phyloP scores from a whole-genome alignment of 75 land plant species.

The Selaginella tamariscina region DNA sequence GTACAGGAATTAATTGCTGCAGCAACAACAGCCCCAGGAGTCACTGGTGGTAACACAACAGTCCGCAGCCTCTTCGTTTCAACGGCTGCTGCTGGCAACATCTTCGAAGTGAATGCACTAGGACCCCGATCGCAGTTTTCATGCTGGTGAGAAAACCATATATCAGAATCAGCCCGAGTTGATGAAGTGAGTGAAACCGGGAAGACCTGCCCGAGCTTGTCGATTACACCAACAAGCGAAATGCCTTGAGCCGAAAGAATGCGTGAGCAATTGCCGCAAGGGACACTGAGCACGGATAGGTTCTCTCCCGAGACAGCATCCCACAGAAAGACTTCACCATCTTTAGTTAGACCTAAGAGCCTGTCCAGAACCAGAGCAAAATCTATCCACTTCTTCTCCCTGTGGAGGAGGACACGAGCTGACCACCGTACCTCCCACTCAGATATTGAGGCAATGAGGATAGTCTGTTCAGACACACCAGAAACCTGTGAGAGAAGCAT shows the following conservation, averaged over 20 bases:
- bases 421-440: conserved; percentile 55
- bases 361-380: conserved; percentile 42
- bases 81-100: neutral
- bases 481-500: conserved; percentile 16
- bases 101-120: neutral
- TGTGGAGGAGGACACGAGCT: conserved; percentile 34
- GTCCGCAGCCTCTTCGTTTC: neutral
- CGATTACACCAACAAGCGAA: conserved; percentile 1
- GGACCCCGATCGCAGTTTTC: neutral
- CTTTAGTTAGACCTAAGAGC: conserved; percentile 48
- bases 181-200: neutral
- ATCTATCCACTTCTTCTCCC: conserved; percentile 35
- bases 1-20: neutral
- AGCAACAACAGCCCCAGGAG: conserved; percentile 22
- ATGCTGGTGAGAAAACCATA: neutral
- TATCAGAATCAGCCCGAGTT: conserved; percentile 34
- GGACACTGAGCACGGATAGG: conserved; percentile 39
- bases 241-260: conserved; percentile 23
- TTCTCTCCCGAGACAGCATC: conserved; percentile 34
- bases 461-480: conserved; percentile 8
- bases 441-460: conserved; percentile 34
- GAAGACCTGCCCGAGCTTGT: neutral
- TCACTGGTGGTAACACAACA: conserved; percentile 21
- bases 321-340: conserved; percentile 49
- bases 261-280: neutral